Conservation (phyloP, 345 rosid species). For the Eucalyptus melliodora region DNA sequence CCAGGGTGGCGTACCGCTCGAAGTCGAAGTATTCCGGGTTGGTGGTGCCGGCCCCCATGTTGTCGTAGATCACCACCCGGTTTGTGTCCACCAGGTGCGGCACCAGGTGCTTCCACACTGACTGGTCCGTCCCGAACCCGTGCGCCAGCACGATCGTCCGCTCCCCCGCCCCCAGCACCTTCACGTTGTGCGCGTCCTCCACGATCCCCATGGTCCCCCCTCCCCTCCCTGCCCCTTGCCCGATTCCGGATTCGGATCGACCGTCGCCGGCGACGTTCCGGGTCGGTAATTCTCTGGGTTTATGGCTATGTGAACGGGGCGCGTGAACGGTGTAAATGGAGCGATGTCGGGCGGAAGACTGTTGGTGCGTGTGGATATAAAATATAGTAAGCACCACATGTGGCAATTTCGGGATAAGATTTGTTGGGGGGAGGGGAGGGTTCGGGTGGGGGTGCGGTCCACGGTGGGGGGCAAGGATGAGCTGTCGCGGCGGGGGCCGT, state of each 20-base stretch:
- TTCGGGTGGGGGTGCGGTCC: neutral
- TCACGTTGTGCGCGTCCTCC: constrained; percentile 81
- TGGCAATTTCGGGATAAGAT: neutral
- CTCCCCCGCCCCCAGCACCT: constrained; percentile 48
- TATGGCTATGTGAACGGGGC: neutral
- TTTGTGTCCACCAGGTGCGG: constrained; percentile 66
- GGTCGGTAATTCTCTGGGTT: neutral
- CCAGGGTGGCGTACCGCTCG: constrained; percentile 53
- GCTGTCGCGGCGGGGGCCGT: neutral
- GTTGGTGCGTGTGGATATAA: neutral
- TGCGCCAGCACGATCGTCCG: constrained; percentile 55
- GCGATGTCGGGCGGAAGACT: neutral
- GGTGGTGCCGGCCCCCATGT: constrained; percentile 92
- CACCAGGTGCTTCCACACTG: constrained; percentile 84
- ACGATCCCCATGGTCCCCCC: constrained; percentile 40
- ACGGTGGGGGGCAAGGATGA: neutral
- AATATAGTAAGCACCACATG: neutral
- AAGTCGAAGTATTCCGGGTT: constrained; percentile 88
- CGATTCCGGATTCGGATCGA: neutral
- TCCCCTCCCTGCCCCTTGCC: too few relatives aligned
- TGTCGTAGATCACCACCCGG: constrained; percentile 65
- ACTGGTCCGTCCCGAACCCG: constrained; percentile 93
- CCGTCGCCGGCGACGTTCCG: neutral
- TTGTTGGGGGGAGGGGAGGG: neutral
- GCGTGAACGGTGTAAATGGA: neutral